phyloP scores from a whole-genome alignment of 495 filamentous ascomycete species.

The Paragyromitra xinjiangensis region DNA sequence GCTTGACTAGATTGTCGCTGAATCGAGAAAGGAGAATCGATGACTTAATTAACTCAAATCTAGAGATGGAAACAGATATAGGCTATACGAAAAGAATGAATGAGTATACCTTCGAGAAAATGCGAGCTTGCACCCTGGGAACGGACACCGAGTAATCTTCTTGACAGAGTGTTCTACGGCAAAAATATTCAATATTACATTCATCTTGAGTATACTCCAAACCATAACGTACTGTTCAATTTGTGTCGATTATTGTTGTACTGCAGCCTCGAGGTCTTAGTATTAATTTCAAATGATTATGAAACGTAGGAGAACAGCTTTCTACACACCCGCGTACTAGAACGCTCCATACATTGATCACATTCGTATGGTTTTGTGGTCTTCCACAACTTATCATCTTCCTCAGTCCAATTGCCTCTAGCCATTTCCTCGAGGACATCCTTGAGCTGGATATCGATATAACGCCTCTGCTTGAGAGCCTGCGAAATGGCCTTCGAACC shows the following conservation, averaged over 20 bases:
- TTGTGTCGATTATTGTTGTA: constrained; percentile 56
- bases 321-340: constrained; percentile 52
- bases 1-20: constrained; percentile 55
- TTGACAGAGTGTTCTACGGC: constrained; percentile 48
- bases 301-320: not conserved
- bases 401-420: constrained; percentile 53
- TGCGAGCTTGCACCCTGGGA: constrained; percentile 55
- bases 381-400: constrained; percentile 53
- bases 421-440: constrained; percentile 55
- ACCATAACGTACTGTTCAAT: constrained; percentile 50
- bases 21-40: not conserved
- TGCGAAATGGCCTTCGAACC: constrained; percentile 48
- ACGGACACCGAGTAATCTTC: constrained; percentile 52
- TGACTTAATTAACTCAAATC: constrained; percentile 18
- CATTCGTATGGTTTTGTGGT: constrained; percentile 56
- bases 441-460: constrained; percentile 56
- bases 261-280: constrained; percentile 30
- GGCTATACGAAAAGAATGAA: not conserved
- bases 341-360: constrained; percentile 50
- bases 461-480: constrained; percentile 52
- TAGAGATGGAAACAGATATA: not conserved
- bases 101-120: constrained; percentile 53
- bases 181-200: constrained; percentile 25
- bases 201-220: not conserved
- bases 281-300: constrained; percentile 11